A percentile compares a stretch with the other conserved stretches of the same genome.
Evolutionary conservation across 768 basidiomycete species (phyloP).

Genomic region (Asterophora lycoperdoides): DNA sequence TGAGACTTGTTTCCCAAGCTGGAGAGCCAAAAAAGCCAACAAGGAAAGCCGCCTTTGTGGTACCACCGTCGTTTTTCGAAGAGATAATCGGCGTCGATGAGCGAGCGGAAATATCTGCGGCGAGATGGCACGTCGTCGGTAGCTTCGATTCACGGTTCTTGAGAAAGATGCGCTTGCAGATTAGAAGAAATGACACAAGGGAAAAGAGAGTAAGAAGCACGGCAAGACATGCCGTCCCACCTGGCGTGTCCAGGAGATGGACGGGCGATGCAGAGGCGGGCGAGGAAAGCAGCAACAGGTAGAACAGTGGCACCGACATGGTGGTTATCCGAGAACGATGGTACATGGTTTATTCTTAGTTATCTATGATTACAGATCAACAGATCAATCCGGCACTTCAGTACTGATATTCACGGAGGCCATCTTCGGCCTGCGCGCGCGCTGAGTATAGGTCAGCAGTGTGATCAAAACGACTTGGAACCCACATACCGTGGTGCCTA

Average conservation of each 20-base stretch:
- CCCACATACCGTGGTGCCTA: conserved; percentile 24
- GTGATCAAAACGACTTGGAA: neutral
- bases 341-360: too few relatives aligned
- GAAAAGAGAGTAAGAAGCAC: conserved; percentile 22
- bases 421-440: conserved; percentile 2
- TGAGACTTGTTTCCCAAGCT: conserved; percentile 36
- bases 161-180: conserved; percentile 27
- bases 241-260: conserved; percentile 10
- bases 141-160: conserved; percentile 19
- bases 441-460: conserved; percentile 4
- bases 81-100: conserved; percentile 18
- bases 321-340: neutral
- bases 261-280: conserved; percentile 11
- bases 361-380: too few relatives aligned
- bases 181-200: conserved; percentile 22
- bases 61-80: conserved; percentile 1
- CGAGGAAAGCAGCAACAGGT: conserved; percentile 3
- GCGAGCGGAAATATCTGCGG: conserved; percentile 12
- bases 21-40: conserved; percentile 46
- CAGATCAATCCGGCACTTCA: too few relatives aligned
- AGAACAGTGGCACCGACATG: conserved; percentile 3
- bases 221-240: conserved; percentile 22
- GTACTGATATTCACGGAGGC: too few relatives aligned
- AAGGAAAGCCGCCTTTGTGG: conserved; percentile 31
- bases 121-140: conserved; percentile 3